Evolutionary conservation across 257 asterid genomes (phyloP).

Genomic region (Penstemon eatonii): DNA sequence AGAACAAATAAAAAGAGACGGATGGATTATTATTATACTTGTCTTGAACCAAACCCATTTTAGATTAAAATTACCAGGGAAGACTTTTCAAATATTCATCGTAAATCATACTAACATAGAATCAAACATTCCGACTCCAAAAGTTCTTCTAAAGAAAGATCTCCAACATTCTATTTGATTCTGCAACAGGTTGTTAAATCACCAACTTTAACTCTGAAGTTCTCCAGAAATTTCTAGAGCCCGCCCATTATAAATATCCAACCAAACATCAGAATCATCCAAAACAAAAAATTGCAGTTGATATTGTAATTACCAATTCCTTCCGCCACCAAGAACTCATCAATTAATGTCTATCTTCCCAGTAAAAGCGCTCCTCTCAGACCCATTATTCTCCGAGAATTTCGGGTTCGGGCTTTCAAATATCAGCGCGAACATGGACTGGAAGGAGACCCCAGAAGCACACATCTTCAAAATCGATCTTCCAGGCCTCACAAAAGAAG

Average conservation of each 20-base stretch:
- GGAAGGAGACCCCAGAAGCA: slow-evolving; percentile 45
- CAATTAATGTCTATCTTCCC: slow-evolving; percentile 22
- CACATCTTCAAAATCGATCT: slow-evolving; percentile 43
- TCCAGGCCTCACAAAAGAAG: slow-evolving; percentile 40
- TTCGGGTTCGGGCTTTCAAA: slow-evolving; percentile 17
- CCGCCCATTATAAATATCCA: slow-evolving; percentile 26
- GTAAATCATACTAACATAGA: not conserved
- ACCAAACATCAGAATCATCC: not conserved
- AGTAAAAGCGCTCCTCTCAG: slow-evolving; percentile 22
- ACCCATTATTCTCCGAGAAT: slow-evolving; percentile 8
- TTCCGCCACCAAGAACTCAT: too few relatives aligned
- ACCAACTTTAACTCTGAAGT: not conserved
- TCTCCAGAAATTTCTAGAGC: slow-evolving; percentile 32
- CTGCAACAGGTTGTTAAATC: not conserved
- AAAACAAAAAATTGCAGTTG: not conserved
- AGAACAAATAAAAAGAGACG: too few relatives aligned
- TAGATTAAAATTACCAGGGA: too few relatives aligned
- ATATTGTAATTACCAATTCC: too few relatives aligned
- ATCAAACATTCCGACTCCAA: not conserved
- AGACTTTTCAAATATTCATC: too few relatives aligned
- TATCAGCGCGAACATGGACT: slow-evolving; percentile 32
- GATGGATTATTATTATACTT: too few relatives aligned
- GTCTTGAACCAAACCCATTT: too few relatives aligned
- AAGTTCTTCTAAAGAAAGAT: slow-evolving; percentile 18
- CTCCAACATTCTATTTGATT: slow-evolving; percentile 28